Evolutionary conservation across 75 land plant species (phyloP), one percentile per base, ranked within the genome.

Genomic region (Isoetes taiwanensis): DNA sequence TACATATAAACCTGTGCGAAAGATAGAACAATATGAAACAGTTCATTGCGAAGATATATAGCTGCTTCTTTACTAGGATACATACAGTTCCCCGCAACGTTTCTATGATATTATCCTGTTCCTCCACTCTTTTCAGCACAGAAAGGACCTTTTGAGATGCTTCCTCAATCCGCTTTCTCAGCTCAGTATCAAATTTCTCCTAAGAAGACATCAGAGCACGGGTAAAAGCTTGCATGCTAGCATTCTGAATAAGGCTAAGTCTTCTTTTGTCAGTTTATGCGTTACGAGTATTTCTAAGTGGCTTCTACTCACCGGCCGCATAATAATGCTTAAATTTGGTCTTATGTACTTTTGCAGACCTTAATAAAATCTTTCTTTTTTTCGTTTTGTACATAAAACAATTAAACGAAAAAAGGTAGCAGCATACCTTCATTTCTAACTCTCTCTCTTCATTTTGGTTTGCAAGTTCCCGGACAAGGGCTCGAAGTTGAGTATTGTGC

Each of bases 41-140:
- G 26, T 11, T 14, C 16, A 34, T 9, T 16, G 9, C 52, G 9
- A 8, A 48, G 39, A 37, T 37, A 9, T 14, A 37, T 37, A 37
- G 12, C 9, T 37, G 39, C 39, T 14, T 14, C 39, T 37, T 37
- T 9, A 14, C 39, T 37, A 37, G 14, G 39, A 28, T 23, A 54
- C 84, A 67, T 77, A 86, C 98, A 53, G 85, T 79, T 31, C 76
- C 72, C 41, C 84, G 95, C 40, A 93, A 81, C 23, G 90, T 74
- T 53, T 89, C 90, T 20, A 93, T 84, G 76, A 93, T 78, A 34
- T 55, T 65, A 9, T 63, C 74, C 62, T 93, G 95, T 63, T 87
- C 96, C 61, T 88, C 83, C 38, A 78, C 74, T 53, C 77, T 78
- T 46, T 75, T 65, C 37, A 88, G 54, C 2, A 90, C 77, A 30